phyloP scores from a whole-genome alignment of 495 filamentous ascomycete species.

The Talaromyces liani region DNA sequence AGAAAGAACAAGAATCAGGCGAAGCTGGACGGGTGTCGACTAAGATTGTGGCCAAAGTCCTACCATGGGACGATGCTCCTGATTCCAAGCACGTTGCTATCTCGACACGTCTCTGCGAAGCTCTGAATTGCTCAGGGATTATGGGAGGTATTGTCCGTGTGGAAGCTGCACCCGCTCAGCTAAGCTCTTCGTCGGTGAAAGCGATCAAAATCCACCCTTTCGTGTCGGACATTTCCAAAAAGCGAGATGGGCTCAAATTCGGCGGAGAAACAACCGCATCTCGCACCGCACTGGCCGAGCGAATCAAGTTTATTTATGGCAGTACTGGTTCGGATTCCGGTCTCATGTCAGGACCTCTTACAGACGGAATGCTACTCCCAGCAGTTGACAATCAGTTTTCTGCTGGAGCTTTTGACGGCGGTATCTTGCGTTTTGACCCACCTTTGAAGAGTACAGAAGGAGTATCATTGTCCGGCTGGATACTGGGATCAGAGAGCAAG shows the following conservation, averaged over 20 bases:
- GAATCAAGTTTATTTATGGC: conserved; percentile 40
- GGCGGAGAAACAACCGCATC: conserved; percentile 78
- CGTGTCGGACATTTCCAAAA: conserved; percentile 40
- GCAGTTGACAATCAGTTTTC: conserved; percentile 28
- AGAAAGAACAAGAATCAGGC: conserved; percentile 44
- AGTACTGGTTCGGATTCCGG: conserved; percentile 35
- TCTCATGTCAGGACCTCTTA: conserved; percentile 78
- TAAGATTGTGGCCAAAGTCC: conserved; percentile 68
- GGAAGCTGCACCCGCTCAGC: conserved; percentile 60
- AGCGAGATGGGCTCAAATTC: conserved; percentile 67
- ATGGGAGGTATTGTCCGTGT: conserved; percentile 85
- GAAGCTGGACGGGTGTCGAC: conserved; percentile 54
- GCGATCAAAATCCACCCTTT: conserved; percentile 76
- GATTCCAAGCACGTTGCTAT: conserved; percentile 70
- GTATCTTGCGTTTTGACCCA: conserved; percentile 71
- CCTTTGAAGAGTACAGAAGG: conserved; percentile 30
- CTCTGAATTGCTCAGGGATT: conserved; percentile 60
- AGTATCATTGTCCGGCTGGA: conserved; percentile 59
- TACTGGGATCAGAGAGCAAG: conserved; percentile 66
- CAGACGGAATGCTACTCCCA: conserved; percentile 74
- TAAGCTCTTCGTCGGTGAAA: conserved; percentile 45
- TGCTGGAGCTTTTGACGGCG: conserved; percentile 49
- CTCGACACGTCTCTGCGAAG: conserved; percentile 64
- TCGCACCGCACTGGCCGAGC: conserved; percentile 55
- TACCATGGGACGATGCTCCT: conserved; percentile 79